Evolutionary conservation across 2,329 filamentous ascomycete species (phyloP), one percentile per base, ranked within the genome.

Genomic region (Pseudogymnoascus sp.): DNA sequence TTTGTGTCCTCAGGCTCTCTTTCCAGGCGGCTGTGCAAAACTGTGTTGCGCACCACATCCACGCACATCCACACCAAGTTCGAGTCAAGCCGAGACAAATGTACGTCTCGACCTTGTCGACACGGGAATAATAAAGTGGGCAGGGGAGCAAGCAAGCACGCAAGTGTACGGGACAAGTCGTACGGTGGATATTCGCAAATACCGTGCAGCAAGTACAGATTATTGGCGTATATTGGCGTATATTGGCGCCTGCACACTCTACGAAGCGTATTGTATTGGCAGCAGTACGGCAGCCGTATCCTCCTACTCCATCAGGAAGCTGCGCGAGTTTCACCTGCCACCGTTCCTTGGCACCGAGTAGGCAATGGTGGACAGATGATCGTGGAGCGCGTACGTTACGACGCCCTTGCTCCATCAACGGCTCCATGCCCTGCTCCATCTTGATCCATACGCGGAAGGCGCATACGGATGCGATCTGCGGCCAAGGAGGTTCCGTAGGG

Each of bases 51-150:
- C 18, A n/a, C 25, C 25, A 28, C 25, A 28, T 28, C 25, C 25
- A 28, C 28, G 45, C 16, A 33, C 49, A 55, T 55, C 49, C 49
- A 55, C 49, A 21, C 49, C 49, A 33, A 4, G 49, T 55, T 55
- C 49, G 49, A 55, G 49, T 55, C 49, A 55, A 55, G 49, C 28
- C 49, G 49, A 55, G 49, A 55, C 49, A 55, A 18, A 18, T 18
- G 18, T 23, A 52, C 4, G 2, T 55, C 49, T 11, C 9, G 49
- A 55, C 49, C 33, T 21, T 28, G 49, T 55, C 49, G 28, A 55
- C n/a, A 55, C 49, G 49, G 25, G n/a, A 18, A 55, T 55, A 55
- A 55, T 55, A 55, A 55, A 55, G 49, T 55, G 49, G 49, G 49
- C 45, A 52, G 41, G 6, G 28, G 28, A 31, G 28, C 21, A 23